These are phyloP conservation scores for Leccinum laetum DNA, from an alignment of 1,284 basidiomycete genomes.

Conservation along the genomic window DNA sequence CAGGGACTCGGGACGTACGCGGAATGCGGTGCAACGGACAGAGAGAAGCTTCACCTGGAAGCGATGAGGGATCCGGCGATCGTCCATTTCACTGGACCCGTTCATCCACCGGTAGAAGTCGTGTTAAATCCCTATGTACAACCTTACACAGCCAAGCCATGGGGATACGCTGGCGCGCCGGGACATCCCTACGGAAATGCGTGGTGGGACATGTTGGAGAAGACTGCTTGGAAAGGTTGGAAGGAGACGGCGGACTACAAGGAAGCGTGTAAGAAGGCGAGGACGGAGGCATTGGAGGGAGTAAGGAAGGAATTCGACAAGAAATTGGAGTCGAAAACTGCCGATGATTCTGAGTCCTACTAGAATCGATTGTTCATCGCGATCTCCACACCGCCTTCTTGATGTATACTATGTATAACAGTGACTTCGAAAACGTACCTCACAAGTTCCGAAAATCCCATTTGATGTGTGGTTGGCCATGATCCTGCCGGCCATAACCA, in stretches of 20 bases:
- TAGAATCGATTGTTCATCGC: neutral
- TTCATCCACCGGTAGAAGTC: conserved; percentile 44
- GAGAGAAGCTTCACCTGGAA: conserved; percentile 32
- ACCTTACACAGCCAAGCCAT: conserved; percentile 55
- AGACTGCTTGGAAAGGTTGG: conserved; percentile 45
- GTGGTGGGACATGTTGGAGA: conserved; percentile 47
- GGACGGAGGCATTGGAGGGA: conserved; percentile 6
- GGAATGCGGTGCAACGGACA: conserved; percentile 33
- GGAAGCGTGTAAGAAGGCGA: conserved; percentile 18
- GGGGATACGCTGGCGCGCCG: conserved; percentile 56
- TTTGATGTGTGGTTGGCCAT: neutral
- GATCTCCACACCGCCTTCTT: neutral
- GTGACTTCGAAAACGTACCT: conserved; percentile 1
- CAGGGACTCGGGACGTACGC: conserved; percentile 60
- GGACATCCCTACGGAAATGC: conserved; percentile 49
- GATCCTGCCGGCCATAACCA: neutral
- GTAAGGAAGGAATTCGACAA: conserved; percentile 12
- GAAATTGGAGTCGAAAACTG: neutral
- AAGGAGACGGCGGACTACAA: conserved; percentile 28
- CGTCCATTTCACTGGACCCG: conserved; percentile 59
- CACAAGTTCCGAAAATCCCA: neutral
- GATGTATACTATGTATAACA: conserved; percentile 1
- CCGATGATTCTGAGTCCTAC: neutral
- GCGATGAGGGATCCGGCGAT: conserved; percentile 44
- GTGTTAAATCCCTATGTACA: conserved; percentile 54